phyloP scores from a whole-genome alignment of 2,329 filamentous ascomycete species.

The Trichoderma asperellum region DNA sequence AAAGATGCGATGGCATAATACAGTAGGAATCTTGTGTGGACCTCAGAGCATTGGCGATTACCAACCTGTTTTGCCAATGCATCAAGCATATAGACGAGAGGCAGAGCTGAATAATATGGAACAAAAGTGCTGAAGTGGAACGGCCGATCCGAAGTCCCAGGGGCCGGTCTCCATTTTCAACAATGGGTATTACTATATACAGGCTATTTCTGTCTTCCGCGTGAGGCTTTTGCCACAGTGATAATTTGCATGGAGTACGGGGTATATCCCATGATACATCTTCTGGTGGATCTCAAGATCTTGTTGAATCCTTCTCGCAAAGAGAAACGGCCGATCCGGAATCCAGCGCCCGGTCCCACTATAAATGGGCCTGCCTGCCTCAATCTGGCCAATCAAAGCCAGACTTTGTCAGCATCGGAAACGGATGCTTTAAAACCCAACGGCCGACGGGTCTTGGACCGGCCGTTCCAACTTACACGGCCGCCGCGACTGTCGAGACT shows the following conservation, averaged over 20 bases:
- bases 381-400: background rate
- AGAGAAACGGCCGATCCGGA: background rate
- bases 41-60: background rate
- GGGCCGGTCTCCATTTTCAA: background rate
- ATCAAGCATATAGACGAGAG: background rate
- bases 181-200: background rate
- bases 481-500: background rate
- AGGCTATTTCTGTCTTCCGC: background rate
- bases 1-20: background rate
- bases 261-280: background rate
- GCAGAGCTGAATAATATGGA: background rate
- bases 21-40: background rate
- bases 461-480: slow-evolving; percentile 13
- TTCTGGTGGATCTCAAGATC: background rate
- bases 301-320: background rate
- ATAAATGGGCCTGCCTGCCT: no score
- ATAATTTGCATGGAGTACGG: background rate
- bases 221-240: background rate
- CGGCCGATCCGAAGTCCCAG: background rate
- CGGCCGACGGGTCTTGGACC: slow-evolving; percentile 21
- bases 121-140: background rate
- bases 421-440: background rate
- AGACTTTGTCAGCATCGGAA: slow-evolving; percentile 8
- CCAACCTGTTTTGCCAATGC: background rate
- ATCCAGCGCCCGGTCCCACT: background rate